Conservation (phyloP, 441 rosid genomes). For the Corymbia citriodora region DNA sequence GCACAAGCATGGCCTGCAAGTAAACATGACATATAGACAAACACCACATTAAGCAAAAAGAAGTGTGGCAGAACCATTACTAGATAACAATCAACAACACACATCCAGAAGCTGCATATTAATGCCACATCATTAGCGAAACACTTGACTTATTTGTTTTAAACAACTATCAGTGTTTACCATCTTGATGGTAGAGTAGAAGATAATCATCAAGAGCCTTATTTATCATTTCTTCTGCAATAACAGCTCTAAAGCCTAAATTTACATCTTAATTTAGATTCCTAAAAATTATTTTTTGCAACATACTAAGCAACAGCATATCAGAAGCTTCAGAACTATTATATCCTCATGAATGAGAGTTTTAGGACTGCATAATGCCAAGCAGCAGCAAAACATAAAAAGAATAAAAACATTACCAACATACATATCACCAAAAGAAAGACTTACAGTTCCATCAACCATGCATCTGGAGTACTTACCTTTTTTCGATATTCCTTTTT, state of each 20-base stretch:
- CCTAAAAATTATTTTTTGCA: not conserved
- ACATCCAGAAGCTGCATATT: not conserved
- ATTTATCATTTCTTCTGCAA: not conserved
- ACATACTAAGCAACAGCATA: not conserved
- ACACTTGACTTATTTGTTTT: not conserved
- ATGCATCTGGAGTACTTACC: constrained; percentile 29
- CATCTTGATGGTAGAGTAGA: not conserved
- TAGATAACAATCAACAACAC: not conserved
- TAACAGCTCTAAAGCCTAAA: not conserved
- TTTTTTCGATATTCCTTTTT: constrained; percentile 90
- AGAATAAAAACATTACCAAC: not conserved
- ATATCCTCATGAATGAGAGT: not conserved
- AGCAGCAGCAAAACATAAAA: not conserved
- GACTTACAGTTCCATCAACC: not conserved
- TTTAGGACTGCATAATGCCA: not conserved
- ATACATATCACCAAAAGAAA: not conserved
- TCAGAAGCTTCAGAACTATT: not conserved
- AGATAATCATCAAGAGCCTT: not conserved
- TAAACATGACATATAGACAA: not conserved
- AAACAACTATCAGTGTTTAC: not conserved
- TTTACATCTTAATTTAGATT: not conserved
- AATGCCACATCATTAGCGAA: not conserved
- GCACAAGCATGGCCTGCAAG: constrained; percentile 97
- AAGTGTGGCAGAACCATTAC: not conserved
- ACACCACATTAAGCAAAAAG: not conserved